Conservation (phyloP, 306 rosid genomes). For the Biancaea sappan region DNA sequence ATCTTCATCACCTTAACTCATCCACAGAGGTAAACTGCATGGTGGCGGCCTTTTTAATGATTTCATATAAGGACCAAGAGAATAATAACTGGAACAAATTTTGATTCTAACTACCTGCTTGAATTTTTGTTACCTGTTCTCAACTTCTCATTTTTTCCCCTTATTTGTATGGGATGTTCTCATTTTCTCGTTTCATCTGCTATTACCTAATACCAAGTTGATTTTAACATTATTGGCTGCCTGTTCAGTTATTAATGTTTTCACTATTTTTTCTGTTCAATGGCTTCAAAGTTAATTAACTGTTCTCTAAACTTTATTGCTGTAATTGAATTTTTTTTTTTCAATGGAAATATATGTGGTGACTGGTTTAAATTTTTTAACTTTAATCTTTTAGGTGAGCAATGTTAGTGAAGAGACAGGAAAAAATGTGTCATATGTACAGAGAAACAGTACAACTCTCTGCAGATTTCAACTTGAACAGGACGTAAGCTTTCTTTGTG, state of each 20-base stretch:
- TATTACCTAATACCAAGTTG: neutral
- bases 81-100: neutral
- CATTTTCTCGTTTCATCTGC: neutral
- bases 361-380: conserved; percentile 9
- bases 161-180: neutral
- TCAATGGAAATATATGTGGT: conserved; percentile 11
- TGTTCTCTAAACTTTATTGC: neutral
- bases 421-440: conserved; percentile 37
- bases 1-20: conserved; percentile 33
- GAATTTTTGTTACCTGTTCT: neutral
- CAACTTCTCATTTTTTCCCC: neutral
- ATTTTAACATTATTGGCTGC: neutral
- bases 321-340: neutral
- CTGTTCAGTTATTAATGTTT: neutral
- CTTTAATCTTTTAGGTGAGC: conserved; percentile 44
- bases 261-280: neutral
- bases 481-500: conserved; percentile 58
- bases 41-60: conserved; percentile 6
- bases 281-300: neutral
- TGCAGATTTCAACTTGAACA: conserved; percentile 69
- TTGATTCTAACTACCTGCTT: neutral
- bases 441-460: conserved; percentile 35
- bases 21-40: conserved; percentile 39
- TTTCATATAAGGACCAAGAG: neutral
- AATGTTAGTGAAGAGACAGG: conserved; percentile 30